A percentile compares a stretch with the other conserved stretches of the same genome.
These are phyloP conservation scores for Fusarium verticillioides DNA, from an alignment of 2,329 filamentous ascomycete genomes.

Conservation along the genomic window DNA sequence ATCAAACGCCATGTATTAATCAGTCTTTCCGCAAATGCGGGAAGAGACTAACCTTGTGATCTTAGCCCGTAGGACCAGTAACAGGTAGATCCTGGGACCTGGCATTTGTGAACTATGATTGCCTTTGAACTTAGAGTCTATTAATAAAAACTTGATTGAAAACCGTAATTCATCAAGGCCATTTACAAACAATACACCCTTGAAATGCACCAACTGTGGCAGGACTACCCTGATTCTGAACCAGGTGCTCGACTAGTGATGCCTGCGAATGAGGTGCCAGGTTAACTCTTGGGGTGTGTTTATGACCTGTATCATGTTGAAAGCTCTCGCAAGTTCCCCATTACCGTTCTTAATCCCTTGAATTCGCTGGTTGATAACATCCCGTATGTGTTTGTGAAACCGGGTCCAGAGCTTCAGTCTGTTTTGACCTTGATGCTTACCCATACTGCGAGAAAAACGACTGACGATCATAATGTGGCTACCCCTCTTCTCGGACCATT, in stretches of 20 bases:
- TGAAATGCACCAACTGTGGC: neutral
- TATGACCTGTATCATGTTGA: neutral
- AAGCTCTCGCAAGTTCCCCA: neutral
- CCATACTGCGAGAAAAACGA: neutral
- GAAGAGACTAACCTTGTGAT: neutral
- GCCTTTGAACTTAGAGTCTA: neutral
- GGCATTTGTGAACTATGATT: neutral
- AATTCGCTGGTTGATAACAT: constrained; percentile 7
- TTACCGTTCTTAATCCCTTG: neutral
- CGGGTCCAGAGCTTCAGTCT: neutral
- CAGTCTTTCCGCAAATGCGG: neutral
- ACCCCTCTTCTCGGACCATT: constrained; percentile 4
- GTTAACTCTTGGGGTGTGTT: neutral
- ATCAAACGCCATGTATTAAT: neutral
- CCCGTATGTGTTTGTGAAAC: neutral
- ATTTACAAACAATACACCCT: neutral
- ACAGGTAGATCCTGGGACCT: neutral
- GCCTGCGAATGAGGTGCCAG: constrained; percentile 11
- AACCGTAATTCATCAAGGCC: neutral
- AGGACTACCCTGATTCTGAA: neutral
- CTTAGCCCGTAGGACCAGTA: neutral
- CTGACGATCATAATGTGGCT: constrained; percentile 10
- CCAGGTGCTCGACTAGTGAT: neutral
- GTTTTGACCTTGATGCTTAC: neutral
- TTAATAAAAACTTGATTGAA: neutral